phyloP scores from a whole-genome alignment of 257 asterid species.

The Hygrophila difformis region DNA sequence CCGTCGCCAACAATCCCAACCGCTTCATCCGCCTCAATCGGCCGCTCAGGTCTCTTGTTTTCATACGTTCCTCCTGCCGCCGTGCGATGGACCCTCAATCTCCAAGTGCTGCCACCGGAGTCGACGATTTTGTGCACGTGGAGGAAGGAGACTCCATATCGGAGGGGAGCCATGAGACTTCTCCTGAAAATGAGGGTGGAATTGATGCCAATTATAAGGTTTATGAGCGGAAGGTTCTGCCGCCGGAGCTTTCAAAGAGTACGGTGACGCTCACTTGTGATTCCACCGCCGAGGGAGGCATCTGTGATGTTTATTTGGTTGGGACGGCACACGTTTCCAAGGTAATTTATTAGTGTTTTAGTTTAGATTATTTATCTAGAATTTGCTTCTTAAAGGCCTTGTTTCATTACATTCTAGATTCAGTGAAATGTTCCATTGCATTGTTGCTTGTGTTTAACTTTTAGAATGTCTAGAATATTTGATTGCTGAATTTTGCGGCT shows the following conservation, averaged over 20 bases:
- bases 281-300: constrained; percentile 61
- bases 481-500: too few species aligned
- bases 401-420: too few species aligned
- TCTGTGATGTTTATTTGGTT: constrained; percentile 75
- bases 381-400: too few species aligned
- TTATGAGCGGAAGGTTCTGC: constrained; percentile 46
- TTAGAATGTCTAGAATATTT: too few species aligned
- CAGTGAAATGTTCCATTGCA: too few species aligned
- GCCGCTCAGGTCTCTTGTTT: too few species aligned
- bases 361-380: too few species aligned
- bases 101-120: constrained; percentile 24
- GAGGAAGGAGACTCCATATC: constrained; percentile 19
- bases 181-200: constrained; percentile 19
- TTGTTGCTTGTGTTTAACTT: too few species aligned
- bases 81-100: constrained; percentile 28
- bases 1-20: too few species aligned
- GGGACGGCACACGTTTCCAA: constrained; percentile 90
- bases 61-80: constrained; percentile 10
- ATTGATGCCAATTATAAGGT: neutral
- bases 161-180: constrained; percentile 13
- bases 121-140: constrained; percentile 44
- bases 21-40: too few species aligned
- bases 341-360: constrained; percentile 42
- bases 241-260: constrained; percentile 57
- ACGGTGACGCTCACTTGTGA: constrained; percentile 64